Evolutionary conservation across 2,329 filamentous ascomycete genomes (phyloP), one percentile per base, ranked within the genome.

Genomic region (Fusarium robinianum): DNA sequence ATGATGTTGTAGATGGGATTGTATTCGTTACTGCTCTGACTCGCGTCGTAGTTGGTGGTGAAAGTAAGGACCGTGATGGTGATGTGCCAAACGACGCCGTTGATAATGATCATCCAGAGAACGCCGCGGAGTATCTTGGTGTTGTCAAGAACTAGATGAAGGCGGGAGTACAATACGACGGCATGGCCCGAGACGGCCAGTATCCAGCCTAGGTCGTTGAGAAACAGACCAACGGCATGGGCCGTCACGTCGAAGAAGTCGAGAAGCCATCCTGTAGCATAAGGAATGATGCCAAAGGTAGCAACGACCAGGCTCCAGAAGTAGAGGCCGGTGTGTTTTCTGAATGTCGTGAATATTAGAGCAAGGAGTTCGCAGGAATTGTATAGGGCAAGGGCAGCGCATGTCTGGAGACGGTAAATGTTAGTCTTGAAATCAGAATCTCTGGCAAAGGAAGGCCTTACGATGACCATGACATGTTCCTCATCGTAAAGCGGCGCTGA

Each of bases 51-150:
- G 19, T 39, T 41, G 17, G 40, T 38, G 24, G 27, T 16, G 34
- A 53, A 55, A 4, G 52, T 31, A 5, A 55, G 36, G 22, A 46
- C 35, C 2, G 51, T 55, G 10, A 53, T 33, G 23, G 43, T 22
- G 17, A 35, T 53, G 9, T 55, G 43, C 48, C 51, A 55, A 14
- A 55, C 33, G 14, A 33, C 18, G 21, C 49, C 29, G 3, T 53
- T 53, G 16, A 45, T n/a, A 2, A 49, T 19, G 24, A 49, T 52
- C 43, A 41, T 49, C 48, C 43, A 53, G 1, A 52, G 6, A 5
- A 53, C 43, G n/a, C 19, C 38, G 4, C 48, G 30, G 11, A 43
- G 38, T 33, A 49, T 17, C 11, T 21, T 22, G 2, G 15, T 2
- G 21, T 34, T 26, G 3, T 10, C 38, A 8, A 55, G 4, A 0